Base-by-base conservation (phyloP, 495 filamentous ascomycete genomes). In the Annulohypoxylon stygium region DNA sequence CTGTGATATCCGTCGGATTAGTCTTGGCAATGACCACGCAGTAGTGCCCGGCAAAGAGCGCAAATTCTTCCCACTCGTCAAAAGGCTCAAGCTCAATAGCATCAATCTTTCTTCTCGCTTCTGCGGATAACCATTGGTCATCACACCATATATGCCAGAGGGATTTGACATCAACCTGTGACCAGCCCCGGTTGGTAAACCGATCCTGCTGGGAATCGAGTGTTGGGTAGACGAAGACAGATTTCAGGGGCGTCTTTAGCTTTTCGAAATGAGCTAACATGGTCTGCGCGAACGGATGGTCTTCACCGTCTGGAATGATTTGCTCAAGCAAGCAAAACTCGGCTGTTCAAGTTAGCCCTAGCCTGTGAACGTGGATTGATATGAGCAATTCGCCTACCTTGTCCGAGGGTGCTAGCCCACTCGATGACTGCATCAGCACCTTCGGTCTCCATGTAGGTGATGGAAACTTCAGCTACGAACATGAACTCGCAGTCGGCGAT, bases 11-110 rank as follows among this genome's bases (percentile, higher is more conserved):
- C 57, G 23, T 57, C 10, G 34, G 23, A 5, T 59, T 65, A 3
- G 71, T 73, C 51, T 63, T 80, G 4, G 93, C 94, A 41, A 91
- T 81, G 7, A 97, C 84, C 33, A 98, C 81, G 71, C 95, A 95
- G 81, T 97, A 97, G 81, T 97, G 95, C 57, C 89, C 88, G 5
- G 86, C 90, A 78, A 96, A 98, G 4, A 97, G 82, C 11, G 92
- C 92, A 78, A 97, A 93, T 70, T 98, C 95, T 80, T 98, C 95
- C 93, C 93, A 97, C 81, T 98, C 94, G 80, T 98, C 95, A 78
- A 98, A 97, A 18, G 90, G 89, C 77, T 98, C 95, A 26, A 92
- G 89, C 78, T 97, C 95, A 33, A 92, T 78, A 0, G 76, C 75
- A 66, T 97, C 91, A 23, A 97, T 80, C 25, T 76, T 73, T 14